Evolutionary conservation across 2,329 filamentous ascomycete genomes (phyloP).

Genomic region (Aspergillus udagawae): DNA sequence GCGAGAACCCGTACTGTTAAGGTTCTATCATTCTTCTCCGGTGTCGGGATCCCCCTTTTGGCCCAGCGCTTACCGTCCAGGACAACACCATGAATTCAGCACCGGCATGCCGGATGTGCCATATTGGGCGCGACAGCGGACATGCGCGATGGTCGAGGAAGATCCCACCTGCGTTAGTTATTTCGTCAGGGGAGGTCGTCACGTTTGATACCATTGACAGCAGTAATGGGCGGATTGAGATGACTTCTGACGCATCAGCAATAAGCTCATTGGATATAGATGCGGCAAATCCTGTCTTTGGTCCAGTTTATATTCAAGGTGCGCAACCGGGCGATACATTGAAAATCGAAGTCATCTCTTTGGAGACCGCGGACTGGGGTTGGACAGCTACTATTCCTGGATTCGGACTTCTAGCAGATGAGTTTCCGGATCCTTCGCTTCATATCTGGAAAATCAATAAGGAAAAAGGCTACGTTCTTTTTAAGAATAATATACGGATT

Average conservation of each 20-base stretch:
- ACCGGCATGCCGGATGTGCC: constrained; percentile 24
- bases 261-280: constrained; percentile 41
- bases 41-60: not conserved
- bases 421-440: constrained; percentile 43
- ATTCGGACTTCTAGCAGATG: constrained; percentile 50
- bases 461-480: constrained; percentile 39
- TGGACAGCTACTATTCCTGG: constrained; percentile 52
- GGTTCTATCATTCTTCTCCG: not conserved
- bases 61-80: not conserved
- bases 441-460: constrained; percentile 49
- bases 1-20: not conserved
- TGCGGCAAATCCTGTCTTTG: constrained; percentile 48
- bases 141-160: constrained; percentile 50
- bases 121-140: constrained; percentile 31
- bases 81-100: constrained; percentile 7
- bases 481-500: constrained; percentile 48
- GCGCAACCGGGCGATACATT: constrained; percentile 52
- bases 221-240: constrained; percentile 48
- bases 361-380: constrained; percentile 46
- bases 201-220: constrained; percentile 50
- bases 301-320: constrained; percentile 48
- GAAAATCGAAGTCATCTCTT: constrained; percentile 48
- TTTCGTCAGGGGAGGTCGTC: constrained; percentile 47
- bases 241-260: constrained; percentile 38
- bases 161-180: constrained; percentile 43